Evolutionary conservation across 768 basidiomycete species (phyloP).

Genomic region (Tulasnella sp.): DNA sequence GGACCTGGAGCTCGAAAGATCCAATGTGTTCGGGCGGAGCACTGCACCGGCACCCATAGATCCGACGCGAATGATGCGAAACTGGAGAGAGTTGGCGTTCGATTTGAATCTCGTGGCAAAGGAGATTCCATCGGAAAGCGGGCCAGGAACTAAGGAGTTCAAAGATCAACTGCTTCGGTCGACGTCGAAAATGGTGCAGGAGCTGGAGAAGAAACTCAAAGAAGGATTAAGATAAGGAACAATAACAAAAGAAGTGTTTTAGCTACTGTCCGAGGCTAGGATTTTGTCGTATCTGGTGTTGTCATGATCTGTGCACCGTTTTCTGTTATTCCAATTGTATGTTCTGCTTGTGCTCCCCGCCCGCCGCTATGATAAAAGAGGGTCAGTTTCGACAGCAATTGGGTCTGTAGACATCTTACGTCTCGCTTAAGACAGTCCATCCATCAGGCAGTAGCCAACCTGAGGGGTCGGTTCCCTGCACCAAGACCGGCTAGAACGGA

Average conservation of each 20-base stretch:
- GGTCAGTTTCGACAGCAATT: background rate
- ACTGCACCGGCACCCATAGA: background rate
- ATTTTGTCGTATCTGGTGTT: slow-evolving; percentile 18
- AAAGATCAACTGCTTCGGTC: background rate
- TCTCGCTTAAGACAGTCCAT: slow-evolving; percentile 84
- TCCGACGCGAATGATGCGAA: background rate
- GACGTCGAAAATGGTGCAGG: slow-evolving; percentile 5
- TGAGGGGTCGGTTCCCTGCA: slow-evolving; percentile 58
- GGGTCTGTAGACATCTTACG: slow-evolving; percentile 29
- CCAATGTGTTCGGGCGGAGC: background rate
- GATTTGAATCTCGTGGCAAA: slow-evolving; percentile 9
- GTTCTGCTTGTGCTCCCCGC: slow-evolving; percentile 75
- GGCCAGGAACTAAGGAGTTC: slow-evolving; percentile 6
- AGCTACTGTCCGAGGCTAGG: background rate
- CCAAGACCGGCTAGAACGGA: slow-evolving; percentile 50
- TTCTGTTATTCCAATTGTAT: slow-evolving; percentile 78
- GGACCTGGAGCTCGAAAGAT: slow-evolving; percentile 1
- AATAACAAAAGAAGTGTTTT: background rate
- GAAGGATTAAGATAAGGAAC: background rate
- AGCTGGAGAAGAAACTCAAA: slow-evolving; percentile 4
- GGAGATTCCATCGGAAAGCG: slow-evolving; percentile 1
- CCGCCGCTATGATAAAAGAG: slow-evolving; percentile 40
- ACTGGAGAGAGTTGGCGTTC: slow-evolving; percentile 10
- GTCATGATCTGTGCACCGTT: slow-evolving; percentile 72
- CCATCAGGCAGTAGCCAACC: slow-evolving; percentile 82